Percentiles rank a stretch among this genome's conserved stretches.
phyloP scores from a whole-genome alignment of 2,329 filamentous ascomycete species.

The Talaromyces pinophilus region DNA sequence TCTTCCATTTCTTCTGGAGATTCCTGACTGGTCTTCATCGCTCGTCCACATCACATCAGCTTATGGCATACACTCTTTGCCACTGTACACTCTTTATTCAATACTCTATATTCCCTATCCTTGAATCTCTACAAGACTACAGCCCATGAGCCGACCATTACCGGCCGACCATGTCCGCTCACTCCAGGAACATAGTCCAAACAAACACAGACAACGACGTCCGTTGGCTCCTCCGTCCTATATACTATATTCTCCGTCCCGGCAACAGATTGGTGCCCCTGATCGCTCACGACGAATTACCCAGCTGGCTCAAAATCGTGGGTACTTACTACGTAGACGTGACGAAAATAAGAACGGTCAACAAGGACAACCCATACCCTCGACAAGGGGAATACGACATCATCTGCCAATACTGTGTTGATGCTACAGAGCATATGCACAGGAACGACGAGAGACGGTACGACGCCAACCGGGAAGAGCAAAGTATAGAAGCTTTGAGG shows the following conservation, averaged over 20 bases:
- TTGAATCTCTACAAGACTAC: background rate
- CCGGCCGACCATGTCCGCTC: background rate
- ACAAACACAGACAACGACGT: background rate
- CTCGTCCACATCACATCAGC: background rate
- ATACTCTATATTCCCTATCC: background rate
- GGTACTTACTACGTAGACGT: conserved; percentile 27
- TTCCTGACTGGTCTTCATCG: background rate
- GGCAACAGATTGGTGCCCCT: conserved; percentile 41
- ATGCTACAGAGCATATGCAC: conserved; percentile 30
- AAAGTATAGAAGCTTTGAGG: background rate
- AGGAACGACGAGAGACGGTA: background rate
- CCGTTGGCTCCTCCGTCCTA: conserved; percentile 27
- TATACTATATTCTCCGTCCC: conserved; percentile 44
- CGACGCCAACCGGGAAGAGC: background rate
- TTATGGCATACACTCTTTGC: background rate
- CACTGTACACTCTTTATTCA: background rate
- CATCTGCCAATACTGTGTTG: conserved; percentile 34
- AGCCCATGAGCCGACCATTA: background rate
- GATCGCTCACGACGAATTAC: conserved; percentile 48
- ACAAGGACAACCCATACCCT: conserved; percentile 23
- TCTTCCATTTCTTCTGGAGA: background rate
- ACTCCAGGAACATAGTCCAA: background rate
- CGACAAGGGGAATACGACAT: conserved; percentile 39
- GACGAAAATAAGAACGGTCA: conserved; percentile 30
- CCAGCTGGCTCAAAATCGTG: conserved; percentile 37